Base-by-base conservation (phyloP, 495 filamentous ascomycete genomes). In the Xylaria venustula region DNA sequence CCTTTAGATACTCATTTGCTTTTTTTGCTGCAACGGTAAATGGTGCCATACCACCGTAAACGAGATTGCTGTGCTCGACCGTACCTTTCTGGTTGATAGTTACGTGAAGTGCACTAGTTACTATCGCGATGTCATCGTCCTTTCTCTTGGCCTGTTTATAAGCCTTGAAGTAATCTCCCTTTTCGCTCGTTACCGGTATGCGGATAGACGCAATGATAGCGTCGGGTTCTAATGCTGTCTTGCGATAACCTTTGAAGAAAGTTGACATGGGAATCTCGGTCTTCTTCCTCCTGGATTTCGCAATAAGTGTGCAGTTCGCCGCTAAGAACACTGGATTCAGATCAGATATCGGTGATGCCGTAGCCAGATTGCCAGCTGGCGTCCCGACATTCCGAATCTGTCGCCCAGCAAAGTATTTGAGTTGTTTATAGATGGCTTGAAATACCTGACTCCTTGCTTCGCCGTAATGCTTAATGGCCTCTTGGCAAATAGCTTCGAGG, bases 331-430 rank as follows among this genome's bases (percentile, higher is more conserved):
- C 92, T 0, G 94, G 94, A 69, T 98, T 98, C 36, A 98, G 75
- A 77, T 98, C 94, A 1, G 93, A 97, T 34, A 98, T 98, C 2
- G 94, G 94, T 36, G 91, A 96, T 2, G 94, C 94, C 2, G 94
- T 98, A 7, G 91, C 93, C 60, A 98, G 73, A 68, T 98, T 98
- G 34, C 94, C 94, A 19, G 93, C 94, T 1, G 93, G 94, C 1
- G 94, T 97, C 17, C 93, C 94, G 25, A 97, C 94, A 73, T 98
- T 98, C 58, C 94, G 81, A 69, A 98, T 98, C 69, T 98, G 94
- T 51, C 94, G 78, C 54, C 94, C 94, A 61, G 94, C 94, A 73
- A 98, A 98, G 73, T 97, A 98, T 62, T 84, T 84, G 34, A 92
- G 82, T 74, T 92, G 89, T 70, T 93, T 93, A 62, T 88, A 77